Base-by-base conservation (phyloP, 495 filamentous ascomycete genomes). In the Penicillium odoratum region DNA sequence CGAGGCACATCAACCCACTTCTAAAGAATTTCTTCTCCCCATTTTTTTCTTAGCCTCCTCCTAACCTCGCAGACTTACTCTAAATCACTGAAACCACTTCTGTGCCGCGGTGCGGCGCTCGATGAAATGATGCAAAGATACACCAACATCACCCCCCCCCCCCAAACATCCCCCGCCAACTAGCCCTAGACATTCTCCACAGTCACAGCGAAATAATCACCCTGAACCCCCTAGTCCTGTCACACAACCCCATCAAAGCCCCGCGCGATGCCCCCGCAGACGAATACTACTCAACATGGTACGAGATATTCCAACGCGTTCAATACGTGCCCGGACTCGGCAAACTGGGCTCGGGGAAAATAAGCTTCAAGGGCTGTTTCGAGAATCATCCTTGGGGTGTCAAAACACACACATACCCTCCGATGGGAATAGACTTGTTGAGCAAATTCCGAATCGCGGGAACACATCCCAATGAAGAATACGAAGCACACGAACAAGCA, bases 191-290 rank as follows among this genome's bases (percentile, higher is more conserved):
- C 28, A 86, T 87, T 21, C 81, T 93, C 6, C 88, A 90, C 70
- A 81, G 84, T 64, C 88, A 92, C 66, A 69, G 76, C 42, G 85
- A 84, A 56, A 92, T 94, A 82, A 93, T 93, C 63, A 86, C 90
- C 44, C 77, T 92, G 28, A 94, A 92, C 69, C 90, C 90, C 0
- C 79, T 93, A 7, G 88, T 94, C 49, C 81, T 87, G 46, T 81
- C 87, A 38, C 81, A 88, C 42, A 79, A 85, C 54, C 78, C 79
- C 0, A 86, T 87, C 68, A 78, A 77, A 25, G 76, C 88, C 0
- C 89, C 88, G 0, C 64, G 74, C 11, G 78, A 86, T 65, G 85
- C 88, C 7, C 62, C 75, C 6, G 69, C 82, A 7, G 90, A 94
- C 58, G 87, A 92, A 69, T 80, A 74, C 48, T 76, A 85, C 54